A percentile compares a stretch with the other conserved stretches of the same genome.
Conservation (phyloP, 2,329 filamentous ascomycete genomes). For the Aspergillus latus region DNA sequence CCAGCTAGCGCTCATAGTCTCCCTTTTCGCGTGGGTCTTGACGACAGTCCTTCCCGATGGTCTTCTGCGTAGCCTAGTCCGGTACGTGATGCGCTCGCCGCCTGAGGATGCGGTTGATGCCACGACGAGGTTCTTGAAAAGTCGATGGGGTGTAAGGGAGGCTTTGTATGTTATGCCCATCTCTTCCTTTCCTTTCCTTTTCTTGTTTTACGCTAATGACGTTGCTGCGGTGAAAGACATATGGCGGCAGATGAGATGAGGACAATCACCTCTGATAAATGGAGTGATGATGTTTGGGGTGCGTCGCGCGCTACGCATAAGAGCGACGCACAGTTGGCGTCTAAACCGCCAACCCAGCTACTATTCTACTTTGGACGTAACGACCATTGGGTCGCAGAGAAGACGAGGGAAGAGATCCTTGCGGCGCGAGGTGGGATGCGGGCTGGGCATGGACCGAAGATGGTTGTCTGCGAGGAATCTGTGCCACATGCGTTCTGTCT, state of each 20-base stretch:
- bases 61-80: constrained; percentile 45
- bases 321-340: neutral
- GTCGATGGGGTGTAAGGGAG: constrained; percentile 52
- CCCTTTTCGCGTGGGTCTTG: constrained; percentile 44
- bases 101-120: constrained; percentile 45
- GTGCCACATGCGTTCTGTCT: constrained; percentile 63
- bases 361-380: constrained; percentile 60
- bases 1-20: constrained; percentile 37
- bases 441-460: constrained; percentile 50
- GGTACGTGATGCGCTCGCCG: constrained; percentile 41
- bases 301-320: constrained; percentile 27
- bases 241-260: constrained; percentile 61
- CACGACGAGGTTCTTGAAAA: constrained; percentile 54
- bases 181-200: neutral
- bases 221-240: constrained; percentile 34
- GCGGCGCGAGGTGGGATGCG: constrained; percentile 37
- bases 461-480: constrained; percentile 57
- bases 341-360: constrained; percentile 45
- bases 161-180: constrained; percentile 46
- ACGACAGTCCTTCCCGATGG: constrained; percentile 43
- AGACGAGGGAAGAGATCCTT: constrained; percentile 58
- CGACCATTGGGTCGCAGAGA: constrained; percentile 63
- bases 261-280: constrained; percentile 56
- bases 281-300: constrained; percentile 62
- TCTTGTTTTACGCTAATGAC: neutral